These are phyloP conservation scores for Hericium alpestre DNA, from an alignment of 768 basidiomycete species.

Conservation along the genomic window DNA sequence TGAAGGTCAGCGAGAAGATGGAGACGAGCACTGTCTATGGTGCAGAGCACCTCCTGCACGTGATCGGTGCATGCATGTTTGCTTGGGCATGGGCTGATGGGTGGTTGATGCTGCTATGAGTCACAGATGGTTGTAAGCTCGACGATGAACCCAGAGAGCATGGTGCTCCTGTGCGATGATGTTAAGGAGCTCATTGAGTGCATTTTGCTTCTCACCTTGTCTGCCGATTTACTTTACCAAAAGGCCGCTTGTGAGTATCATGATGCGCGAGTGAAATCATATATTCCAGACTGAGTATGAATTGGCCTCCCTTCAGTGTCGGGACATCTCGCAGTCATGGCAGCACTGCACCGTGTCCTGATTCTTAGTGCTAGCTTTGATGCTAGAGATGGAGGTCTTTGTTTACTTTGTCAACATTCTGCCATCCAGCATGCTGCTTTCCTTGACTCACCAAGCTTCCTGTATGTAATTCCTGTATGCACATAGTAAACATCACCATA, in stretches of 20 bases:
- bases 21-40: constrained; percentile 90
- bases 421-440: too few species aligned
- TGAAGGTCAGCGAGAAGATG: constrained; percentile 57
- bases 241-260: neutral
- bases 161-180: constrained; percentile 76
- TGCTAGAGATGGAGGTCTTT: too few species aligned
- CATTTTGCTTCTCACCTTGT: constrained; percentile 15
- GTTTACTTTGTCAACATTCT: too few species aligned
- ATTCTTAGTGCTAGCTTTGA: neutral
- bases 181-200: constrained; percentile 80
- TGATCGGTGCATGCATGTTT: constrained; percentile 89
- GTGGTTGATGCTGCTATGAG: constrained; percentile 39
- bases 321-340: constrained; percentile 14
- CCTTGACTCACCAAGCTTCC: too few species aligned
- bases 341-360: neutral
- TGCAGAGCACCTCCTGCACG: constrained; percentile 83
- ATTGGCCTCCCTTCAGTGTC: constrained; percentile 13
- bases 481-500: too few species aligned
- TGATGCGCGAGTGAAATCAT: constrained; percentile 9
- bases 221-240: neutral
- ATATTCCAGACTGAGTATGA: constrained; percentile 14
- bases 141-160: constrained; percentile 83
- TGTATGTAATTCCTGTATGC: too few species aligned
- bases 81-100: too few species aligned
- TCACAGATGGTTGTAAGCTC: constrained; percentile 77